phyloP scores from a whole-genome alignment of 768 basidiomycete genomes.

The Suillus placidus region DNA sequence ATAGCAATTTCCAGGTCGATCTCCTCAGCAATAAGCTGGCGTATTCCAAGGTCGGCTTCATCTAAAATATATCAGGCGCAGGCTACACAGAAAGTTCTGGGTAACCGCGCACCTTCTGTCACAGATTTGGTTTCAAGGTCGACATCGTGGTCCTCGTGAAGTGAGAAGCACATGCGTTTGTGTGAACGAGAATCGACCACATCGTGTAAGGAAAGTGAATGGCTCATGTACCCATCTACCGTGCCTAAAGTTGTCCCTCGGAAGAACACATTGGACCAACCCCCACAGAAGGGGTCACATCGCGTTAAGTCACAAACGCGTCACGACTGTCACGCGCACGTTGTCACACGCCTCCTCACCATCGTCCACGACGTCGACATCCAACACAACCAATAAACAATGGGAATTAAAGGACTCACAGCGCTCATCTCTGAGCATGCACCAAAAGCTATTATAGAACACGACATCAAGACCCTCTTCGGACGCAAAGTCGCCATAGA shows the following conservation, averaged over 20 bases:
- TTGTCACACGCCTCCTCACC: slow-evolving; percentile 11
- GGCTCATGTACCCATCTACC: slow-evolving; percentile 30
- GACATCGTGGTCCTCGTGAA: slow-evolving; percentile 14
- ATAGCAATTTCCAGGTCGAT: slow-evolving; percentile 47
- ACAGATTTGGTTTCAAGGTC: slow-evolving; percentile 15
- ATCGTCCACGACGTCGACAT: slow-evolving; percentile 2
- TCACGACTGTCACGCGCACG: slow-evolving; percentile 6
- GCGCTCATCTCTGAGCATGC: slow-evolving; percentile 88
- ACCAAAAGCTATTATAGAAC: slow-evolving; percentile 82
- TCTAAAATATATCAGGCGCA: slow-evolving; percentile 6
- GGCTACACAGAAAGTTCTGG: not conserved
- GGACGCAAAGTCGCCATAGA: slow-evolving; percentile 99
- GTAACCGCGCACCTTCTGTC: slow-evolving; percentile 22
- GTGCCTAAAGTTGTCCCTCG: not conserved
- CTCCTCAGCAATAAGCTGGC: slow-evolving; percentile 37
- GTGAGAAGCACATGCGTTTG: slow-evolving; percentile 17
- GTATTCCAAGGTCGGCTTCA: slow-evolving; percentile 20
- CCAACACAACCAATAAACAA: slow-evolving; percentile 27
- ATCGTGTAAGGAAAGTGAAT: slow-evolving; percentile 19
- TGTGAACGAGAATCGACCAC: slow-evolving; percentile 16
- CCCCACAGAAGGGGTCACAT: not conserved
- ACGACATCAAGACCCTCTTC: slow-evolving; percentile 96
- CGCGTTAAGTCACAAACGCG: slow-evolving; percentile 12
- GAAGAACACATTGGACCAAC: not conserved
- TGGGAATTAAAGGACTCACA: slow-evolving; percentile 97